Base-by-base conservation (phyloP, 164 flowering plant genomes). In the Santalum album region DNA sequence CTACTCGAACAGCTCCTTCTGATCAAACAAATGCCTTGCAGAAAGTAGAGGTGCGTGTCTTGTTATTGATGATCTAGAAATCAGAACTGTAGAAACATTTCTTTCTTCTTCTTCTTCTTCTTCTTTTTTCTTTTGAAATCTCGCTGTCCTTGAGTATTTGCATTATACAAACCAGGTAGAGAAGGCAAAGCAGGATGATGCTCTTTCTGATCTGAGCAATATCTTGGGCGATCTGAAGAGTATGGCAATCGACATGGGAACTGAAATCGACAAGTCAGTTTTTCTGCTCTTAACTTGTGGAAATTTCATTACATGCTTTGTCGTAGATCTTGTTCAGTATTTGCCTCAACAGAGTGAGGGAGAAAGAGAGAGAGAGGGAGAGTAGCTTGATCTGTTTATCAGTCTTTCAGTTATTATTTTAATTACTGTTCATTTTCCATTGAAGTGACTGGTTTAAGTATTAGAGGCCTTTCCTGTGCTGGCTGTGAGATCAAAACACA, bases 161-260 rank as follows among this genome's bases (percentile, higher is more conserved):
- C 16, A 15, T 38, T 38, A 14, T 27, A 14, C 25, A 22, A 52
- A 69, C 64, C 84, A 89, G 98, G 60, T 65, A 5, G 92, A 88
- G 70, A 81, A 73, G 65, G 59, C 59, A 26, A 83, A 80, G 67
- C 96, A 88, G 72, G 96, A 88, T 55, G 96, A 86, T 62, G 78
- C 74, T 9, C 75, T 88, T 2, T 69, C 78, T 15, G 94, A 88
- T 44, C 62, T 88, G 25, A 88, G 94, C 60, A 63, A 78, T 46
- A 69, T 88, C 15, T 69, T 88, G 70, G 87, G 80, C 34, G 90
- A 88, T 43, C 72, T 88, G 54, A 88, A 86, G 82, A 59, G 53
- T 50, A 88, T 88, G 96, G 96, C 96, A 1, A 58, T 70, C 20
- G 90, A 86, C 64, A 88, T 88, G 96, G 96, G 94, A 55, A 47